These are phyloP conservation scores for Asterophora lycoperdoides DNA, from an alignment of 768 basidiomycete genomes.

Conservation along the genomic window DNA sequence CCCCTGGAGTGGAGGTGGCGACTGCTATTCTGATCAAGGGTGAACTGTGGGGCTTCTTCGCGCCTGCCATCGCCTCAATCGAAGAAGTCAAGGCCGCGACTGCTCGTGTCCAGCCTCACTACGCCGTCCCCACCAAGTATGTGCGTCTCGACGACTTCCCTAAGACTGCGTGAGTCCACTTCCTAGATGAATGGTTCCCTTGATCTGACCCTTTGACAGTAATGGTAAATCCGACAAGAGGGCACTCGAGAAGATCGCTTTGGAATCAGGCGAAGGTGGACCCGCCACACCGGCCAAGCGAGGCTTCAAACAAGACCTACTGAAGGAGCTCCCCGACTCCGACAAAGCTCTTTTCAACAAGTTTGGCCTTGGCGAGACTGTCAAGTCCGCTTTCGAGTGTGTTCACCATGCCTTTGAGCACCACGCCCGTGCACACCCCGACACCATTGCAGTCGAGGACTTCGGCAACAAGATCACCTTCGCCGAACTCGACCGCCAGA, in stretches of 20 bases:
- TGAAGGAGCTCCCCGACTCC: constrained; percentile 28
- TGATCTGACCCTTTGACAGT: background rate
- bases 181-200: background rate
- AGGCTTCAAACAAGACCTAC: constrained; percentile 11
- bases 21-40: constrained; percentile 13
- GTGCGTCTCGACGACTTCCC: constrained; percentile 4
- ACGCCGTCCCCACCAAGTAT: constrained; percentile 9
- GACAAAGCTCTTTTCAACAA: constrained; percentile 42
- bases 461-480: constrained; percentile 46
- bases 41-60: constrained; percentile 12
- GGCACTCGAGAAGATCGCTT: constrained; percentile 38
- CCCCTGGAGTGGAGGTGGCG: constrained; percentile 9
- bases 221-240: constrained; percentile 28
- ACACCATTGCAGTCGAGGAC: constrained; percentile 48
- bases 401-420: constrained; percentile 53
- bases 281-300: constrained; percentile 1
- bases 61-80: constrained; percentile 6
- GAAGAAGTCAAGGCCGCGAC: constrained; percentile 11
- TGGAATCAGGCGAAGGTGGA: constrained; percentile 15
- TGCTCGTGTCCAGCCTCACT: constrained; percentile 10
- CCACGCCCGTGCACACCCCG: constrained; percentile 36
- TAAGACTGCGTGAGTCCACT: constrained; percentile 3
- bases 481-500: constrained; percentile 42
- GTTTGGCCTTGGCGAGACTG: constrained; percentile 40
- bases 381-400: constrained; percentile 40